Base-by-base conservation (phyloP, 2,329 filamentous ascomycete species). In the Paracoccidioides brasiliensis region DNA sequence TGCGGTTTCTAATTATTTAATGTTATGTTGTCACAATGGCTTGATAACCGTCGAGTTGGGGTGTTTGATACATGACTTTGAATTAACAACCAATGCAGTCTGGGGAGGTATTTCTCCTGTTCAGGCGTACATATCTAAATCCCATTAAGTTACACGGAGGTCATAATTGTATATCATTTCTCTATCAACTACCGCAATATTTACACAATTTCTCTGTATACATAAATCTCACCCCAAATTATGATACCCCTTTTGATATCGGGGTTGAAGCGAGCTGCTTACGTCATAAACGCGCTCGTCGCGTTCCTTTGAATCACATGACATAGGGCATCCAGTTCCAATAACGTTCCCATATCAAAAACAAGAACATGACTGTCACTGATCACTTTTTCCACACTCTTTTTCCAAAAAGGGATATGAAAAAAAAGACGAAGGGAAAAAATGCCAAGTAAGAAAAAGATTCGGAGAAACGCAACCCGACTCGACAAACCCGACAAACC, bases 281-380 rank as follows among this genome's bases (percentile, higher is more conserved):
- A 53, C 52, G 52, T 53, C 52, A 53, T 44, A 44, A 28, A 53
- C 52, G 52, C 52, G 52, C 35, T 28, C 40, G 32, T 43, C 52
- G 52, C 52, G 40, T 53, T 41, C 22, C 22, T 5, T 1, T 50
- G 7, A 52, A 52, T 52, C 49, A 52, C 49, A 41, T 52, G 49
- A 41, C 38, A 22, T 42, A 52, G 49, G 49, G 22, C 22, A 22
- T 22, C 22, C 22, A 22, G 22, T 22, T 22, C 2, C 49, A 41
- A 7, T 37, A 15, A 37, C n/a, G 7, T 30, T 9, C n/a, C 12
- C 6, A 7, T 14, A 35, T 4, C 3, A 14, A 14, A 48, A 4
- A n/a, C 9, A 14, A 46, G 6, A 4, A 30, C 8, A 30, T 9
- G n/a, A 5, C 40, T 14, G 5, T 42, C 43, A 30, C 12, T 46